Evolutionary conservation across 257 asterid species (phyloP).

Genomic region (Solanum chilense): DNA sequence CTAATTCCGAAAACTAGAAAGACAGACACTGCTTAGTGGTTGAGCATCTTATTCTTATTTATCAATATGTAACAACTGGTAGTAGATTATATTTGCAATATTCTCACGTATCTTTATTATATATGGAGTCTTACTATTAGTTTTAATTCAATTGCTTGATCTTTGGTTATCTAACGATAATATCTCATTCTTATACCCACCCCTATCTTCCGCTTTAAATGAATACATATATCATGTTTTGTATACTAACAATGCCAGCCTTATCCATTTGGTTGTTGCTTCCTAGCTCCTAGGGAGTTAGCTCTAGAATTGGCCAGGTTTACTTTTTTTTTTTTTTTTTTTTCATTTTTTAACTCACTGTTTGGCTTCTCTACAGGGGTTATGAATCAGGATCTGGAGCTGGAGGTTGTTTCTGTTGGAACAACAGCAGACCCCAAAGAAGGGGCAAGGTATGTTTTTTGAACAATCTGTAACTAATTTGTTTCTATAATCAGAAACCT

Average conservation of each 20-base stretch:
- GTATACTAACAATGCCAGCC: neutral
- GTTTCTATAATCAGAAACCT: neutral
- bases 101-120: neutral
- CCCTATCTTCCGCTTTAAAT: neutral
- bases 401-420: constrained; percentile 94
- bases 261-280: neutral
- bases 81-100: neutral
- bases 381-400: constrained; percentile 83
- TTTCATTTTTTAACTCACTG: neutral
- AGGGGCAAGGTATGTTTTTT: constrained; percentile 33
- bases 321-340: neutral
- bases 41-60: neutral
- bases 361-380: constrained; percentile 38
- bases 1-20: neutral
- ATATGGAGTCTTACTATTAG: neutral
- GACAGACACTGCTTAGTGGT: neutral
- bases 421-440: constrained; percentile 29
- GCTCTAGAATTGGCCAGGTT: neutral
- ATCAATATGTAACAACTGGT: neutral
- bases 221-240: neutral
- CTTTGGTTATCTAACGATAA: neutral
- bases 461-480: neutral
- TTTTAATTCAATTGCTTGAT: neutral
- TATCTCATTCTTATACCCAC: neutral
- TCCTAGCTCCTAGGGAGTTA: neutral